These are phyloP conservation scores for Sugiyamaella neomexicana DNA, from an alignment of 1,139 yeast species.

Conservation along the genomic window DNA sequence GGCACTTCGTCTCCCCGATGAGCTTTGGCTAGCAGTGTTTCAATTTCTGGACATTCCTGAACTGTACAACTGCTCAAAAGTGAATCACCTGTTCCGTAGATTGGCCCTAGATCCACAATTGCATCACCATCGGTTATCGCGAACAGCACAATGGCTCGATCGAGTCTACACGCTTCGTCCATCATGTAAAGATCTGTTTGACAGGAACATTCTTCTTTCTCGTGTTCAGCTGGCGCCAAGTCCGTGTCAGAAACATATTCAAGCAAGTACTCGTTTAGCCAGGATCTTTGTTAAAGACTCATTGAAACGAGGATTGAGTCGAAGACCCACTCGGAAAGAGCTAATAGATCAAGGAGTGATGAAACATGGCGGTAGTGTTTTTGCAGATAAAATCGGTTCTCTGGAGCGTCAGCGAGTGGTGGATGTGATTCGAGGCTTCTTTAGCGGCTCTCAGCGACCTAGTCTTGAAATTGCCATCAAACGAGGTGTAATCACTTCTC, in stretches of 20 bases:
- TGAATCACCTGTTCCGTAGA: slow-evolving; percentile 27
- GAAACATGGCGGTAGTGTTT: slow-evolving; percentile 26
- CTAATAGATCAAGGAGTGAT: slow-evolving; percentile 31
- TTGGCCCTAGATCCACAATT: slow-evolving; percentile 33
- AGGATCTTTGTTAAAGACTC: slow-evolving; percentile 32
- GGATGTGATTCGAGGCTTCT: slow-evolving; percentile 29
- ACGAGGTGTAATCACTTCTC: slow-evolving; percentile 24
- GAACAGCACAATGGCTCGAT: slow-evolving; percentile 30
- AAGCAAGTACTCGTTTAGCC: slow-evolving; percentile 30
- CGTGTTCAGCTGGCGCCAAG: slow-evolving; percentile 33
- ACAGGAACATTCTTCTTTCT: slow-evolving; percentile 32
- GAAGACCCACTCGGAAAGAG: slow-evolving; percentile 31
- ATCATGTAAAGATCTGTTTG: slow-evolving; percentile 29
- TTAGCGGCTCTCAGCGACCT: slow-evolving; percentile 29
- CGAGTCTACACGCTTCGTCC: slow-evolving; percentile 29
- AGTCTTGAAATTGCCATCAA: slow-evolving; percentile 30
- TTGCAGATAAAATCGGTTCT: slow-evolving; percentile 27
- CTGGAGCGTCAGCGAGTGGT: slow-evolving; percentile 31
- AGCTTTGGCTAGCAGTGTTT: slow-evolving; percentile 31
- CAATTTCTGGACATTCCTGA: slow-evolving; percentile 35
- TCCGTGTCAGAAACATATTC: slow-evolving; percentile 29
- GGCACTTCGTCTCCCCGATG: slow-evolving; percentile 30
- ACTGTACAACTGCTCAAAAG: slow-evolving; percentile 27
- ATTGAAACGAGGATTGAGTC: slow-evolving; percentile 28
- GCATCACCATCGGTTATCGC: slow-evolving; percentile 26